Conservation (phyloP, 176 grass and related monocot species). For the Secale cereale region DNA sequence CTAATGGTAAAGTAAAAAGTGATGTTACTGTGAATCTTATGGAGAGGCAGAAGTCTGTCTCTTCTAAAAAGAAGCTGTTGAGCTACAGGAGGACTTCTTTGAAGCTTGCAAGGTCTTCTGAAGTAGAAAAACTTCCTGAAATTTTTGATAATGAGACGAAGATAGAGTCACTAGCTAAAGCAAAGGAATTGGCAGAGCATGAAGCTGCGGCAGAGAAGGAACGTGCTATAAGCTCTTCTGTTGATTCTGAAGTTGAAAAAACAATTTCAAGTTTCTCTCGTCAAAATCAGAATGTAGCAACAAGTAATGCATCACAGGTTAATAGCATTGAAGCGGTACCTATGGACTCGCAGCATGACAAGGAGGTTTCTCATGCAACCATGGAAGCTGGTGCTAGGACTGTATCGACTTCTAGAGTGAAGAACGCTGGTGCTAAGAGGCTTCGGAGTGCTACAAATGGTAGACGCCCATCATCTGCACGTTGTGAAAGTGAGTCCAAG, state of each 20-base stretch:
- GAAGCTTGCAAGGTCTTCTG: constrained; percentile 42
- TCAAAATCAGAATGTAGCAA: constrained; percentile 25
- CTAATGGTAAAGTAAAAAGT: neutral
- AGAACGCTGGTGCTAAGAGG: constrained; percentile 28
- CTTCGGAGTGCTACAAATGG: neutral
- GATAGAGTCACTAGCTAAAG: neutral
- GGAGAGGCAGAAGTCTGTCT: constrained; percentile 19
- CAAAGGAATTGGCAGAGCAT: neutral
- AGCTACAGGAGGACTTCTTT: constrained; percentile 45
- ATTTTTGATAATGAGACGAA: constrained; percentile 30
- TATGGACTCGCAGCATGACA: constrained; percentile 15
- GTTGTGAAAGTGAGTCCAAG: neutral
- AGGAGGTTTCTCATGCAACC: constrained; percentile 35
- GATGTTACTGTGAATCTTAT: constrained; percentile 1
- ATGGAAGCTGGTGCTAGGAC: constrained; percentile 22
- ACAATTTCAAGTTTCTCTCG: constrained; percentile 11
- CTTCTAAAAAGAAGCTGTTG: constrained; percentile 31
- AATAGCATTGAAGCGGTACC: constrained; percentile 14
- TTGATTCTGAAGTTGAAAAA: constrained; percentile 27
- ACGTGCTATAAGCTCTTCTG: neutral
- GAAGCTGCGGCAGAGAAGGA: neutral
- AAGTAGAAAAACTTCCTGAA: constrained; percentile 16
- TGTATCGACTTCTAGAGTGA: constrained; percentile 24
- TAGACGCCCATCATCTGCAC: neutral
- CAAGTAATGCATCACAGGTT: constrained; percentile 9